Evolutionary conservation across 1,284 basidiomycete genomes (phyloP).

Genomic region (Cutaneotrichosporon sp.): DNA sequence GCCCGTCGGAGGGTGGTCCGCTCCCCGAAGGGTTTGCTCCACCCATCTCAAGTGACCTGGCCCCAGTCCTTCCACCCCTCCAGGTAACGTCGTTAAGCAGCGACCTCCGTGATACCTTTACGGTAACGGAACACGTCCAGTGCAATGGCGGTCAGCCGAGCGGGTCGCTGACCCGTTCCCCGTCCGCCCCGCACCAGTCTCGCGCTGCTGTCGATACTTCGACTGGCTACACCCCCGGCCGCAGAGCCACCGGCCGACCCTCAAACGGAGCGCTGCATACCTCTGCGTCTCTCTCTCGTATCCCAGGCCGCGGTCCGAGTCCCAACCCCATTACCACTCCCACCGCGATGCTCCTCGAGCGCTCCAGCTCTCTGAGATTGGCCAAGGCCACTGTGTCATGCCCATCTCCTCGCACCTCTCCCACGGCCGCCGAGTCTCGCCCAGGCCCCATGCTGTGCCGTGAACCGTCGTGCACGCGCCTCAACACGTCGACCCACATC

Average conservation of each 20-base stretch:
- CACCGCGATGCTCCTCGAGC: not conserved
- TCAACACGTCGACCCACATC: not conserved
- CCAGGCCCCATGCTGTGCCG: not conserved
- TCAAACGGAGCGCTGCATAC: not conserved
- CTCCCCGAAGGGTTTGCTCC: not conserved
- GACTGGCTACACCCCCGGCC: constrained; percentile 1
- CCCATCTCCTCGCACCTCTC: not conserved
- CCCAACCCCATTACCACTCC: not conserved
- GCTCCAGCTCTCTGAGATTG: not conserved
- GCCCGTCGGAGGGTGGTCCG: not conserved
- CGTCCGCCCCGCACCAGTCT: not conserved
- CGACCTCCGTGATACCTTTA: constrained; percentile 4
- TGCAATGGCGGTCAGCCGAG: not conserved
- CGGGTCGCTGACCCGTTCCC: not conserved
- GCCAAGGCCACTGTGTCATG: not conserved
- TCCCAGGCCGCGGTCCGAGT: not conserved
- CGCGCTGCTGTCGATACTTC: constrained; percentile 7
- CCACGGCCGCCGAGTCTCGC: not conserved
- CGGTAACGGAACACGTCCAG: not conserved
- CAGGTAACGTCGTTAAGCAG: not conserved
- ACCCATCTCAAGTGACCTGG: not conserved
- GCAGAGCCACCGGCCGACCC: not conserved
- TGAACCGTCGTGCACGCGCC: constrained; percentile 5
- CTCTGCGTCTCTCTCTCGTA: not conserved
- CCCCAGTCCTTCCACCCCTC: constrained; percentile 3